Base-by-base conservation (phyloP, 192 early-diverging fungal genomes). In the Cetraspora pellucida region DNA sequence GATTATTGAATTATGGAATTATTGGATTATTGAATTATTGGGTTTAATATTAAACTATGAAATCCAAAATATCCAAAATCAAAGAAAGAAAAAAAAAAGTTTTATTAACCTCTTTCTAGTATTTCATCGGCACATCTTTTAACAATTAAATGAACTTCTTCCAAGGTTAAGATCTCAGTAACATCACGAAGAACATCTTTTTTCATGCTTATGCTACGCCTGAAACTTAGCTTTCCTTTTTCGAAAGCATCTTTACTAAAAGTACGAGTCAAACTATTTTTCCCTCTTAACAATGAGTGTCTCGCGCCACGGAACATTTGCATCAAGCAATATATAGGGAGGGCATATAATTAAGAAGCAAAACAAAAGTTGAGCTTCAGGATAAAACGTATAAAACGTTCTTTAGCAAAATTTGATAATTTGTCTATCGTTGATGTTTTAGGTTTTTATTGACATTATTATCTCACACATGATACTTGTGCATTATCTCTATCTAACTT, bases 61-160 rank as follows among this genome's bases (percentile, higher is more conserved):
- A 44, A 25, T 54, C 4, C 5, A 14, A 10, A 54, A 28, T 2
- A 45, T 25, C 3, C 3, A 45, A 43, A n/a, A 44, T 65, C 7
- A 17, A 13, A 21, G n/a, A n/a, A n/a, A n/a, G n/a, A n/a, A n/a
- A n/a, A n/a, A n/a, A n/a, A n/a, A n/a, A n/a, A n/a, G n/a, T 49
- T 9, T 69, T 37, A 37, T 6, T 9, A 14, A 73, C 72, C 74
- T 66, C 74, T 76, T 54, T 23, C 6, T 17, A 23, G n/a, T 27
- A 76, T 76, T 52, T 76, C 46, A 37, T 76, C 49, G 43, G 30
- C 45, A 44, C 74, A 67, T 66, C 47, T 64, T 64, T 76, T 66
- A 66, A 76, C 47, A 23, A 76, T 76, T 28, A 66, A 66, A 46
- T 64, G 59, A 25, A 54, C 57, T 37, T 58, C 54, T 75, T 75